A percentile compares a stretch with the other conserved stretches of the same genome.
These are phyloP conservation scores for Trypanosoma conorhini DNA, from an alignment of 208 protist species.

Conservation along the genomic window DNA sequence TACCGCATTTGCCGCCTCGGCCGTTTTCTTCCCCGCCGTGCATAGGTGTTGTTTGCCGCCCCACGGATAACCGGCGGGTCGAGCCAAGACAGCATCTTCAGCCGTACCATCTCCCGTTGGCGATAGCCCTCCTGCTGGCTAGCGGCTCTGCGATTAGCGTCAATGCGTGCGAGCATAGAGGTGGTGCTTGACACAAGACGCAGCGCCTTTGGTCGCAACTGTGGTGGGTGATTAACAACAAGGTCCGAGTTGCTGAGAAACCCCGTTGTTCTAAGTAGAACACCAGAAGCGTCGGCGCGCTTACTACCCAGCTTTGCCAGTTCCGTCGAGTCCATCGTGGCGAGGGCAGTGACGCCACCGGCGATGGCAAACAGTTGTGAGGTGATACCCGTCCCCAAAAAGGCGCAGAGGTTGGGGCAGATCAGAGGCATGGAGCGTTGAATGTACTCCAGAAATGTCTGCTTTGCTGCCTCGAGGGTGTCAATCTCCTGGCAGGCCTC, in stretches of 20 bases:
- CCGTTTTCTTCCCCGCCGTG: slow-evolving; percentile 74
- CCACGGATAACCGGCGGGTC: slow-evolving; percentile 84
- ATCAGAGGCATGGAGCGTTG: slow-evolving; percentile 91
- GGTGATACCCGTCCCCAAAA: slow-evolving; percentile 91
- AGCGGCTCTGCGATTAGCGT: slow-evolving; percentile 69
- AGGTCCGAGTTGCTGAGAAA: slow-evolving; percentile 89
- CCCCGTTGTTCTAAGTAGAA: slow-evolving; percentile 77
- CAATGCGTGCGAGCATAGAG: slow-evolving; percentile 78
- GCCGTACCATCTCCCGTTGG: slow-evolving; percentile 50
- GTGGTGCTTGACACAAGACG: slow-evolving; percentile 64
- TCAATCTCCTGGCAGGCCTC: slow-evolving; percentile 91
- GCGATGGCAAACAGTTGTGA: slow-evolving; percentile 91
- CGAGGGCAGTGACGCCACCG: slow-evolving; percentile 69
- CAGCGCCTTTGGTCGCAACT: slow-evolving; percentile 84
- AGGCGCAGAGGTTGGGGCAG: slow-evolving; percentile 90
- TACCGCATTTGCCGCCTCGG: slow-evolving; percentile 24
- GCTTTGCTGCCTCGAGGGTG: slow-evolving; percentile 90
- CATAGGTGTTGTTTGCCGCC: slow-evolving; percentile 86
- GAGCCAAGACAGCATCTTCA: slow-evolving; percentile 77
- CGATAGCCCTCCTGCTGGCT: slow-evolving; percentile 74
- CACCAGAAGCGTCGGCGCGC: slow-evolving; percentile 58
- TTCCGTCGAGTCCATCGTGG: slow-evolving; percentile 70
- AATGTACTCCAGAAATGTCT: slow-evolving; percentile 93
- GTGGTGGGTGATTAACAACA: slow-evolving; percentile 75
- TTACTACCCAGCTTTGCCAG: slow-evolving; percentile 72